These are phyloP conservation scores for Lycium barbarum DNA, from an alignment of 257 asterid species.

Conservation along the genomic window DNA sequence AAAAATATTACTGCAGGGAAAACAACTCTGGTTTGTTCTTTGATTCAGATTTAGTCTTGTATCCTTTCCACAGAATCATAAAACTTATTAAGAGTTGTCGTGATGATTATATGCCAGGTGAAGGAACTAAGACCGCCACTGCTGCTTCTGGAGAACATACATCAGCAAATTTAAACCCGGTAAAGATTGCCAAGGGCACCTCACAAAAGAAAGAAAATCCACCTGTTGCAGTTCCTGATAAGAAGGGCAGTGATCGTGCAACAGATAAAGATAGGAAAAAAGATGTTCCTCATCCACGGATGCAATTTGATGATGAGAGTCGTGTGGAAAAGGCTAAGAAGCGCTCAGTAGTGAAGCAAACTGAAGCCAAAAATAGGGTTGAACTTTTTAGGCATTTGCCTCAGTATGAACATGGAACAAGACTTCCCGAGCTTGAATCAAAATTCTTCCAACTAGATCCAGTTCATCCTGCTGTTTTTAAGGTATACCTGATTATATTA, in stretches of 20 bases:
- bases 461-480: slow-evolving; percentile 84
- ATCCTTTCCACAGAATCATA: slow-evolving; percentile 5
- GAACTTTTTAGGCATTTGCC: slow-evolving; percentile 97
- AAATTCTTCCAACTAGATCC: slow-evolving; percentile 74
- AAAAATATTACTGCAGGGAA: slow-evolving; percentile 21
- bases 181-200: slow-evolving; percentile 60
- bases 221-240: slow-evolving; percentile 65
- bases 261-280: slow-evolving; percentile 94
- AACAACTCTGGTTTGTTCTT: not conserved
- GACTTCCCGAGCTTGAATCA: slow-evolving; percentile 70
- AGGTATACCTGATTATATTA: slow-evolving; percentile 48
- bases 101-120: slow-evolving; percentile 51
- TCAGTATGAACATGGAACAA: slow-evolving; percentile 88
- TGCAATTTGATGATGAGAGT: slow-evolving; percentile 94
- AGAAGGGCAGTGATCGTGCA: slow-evolving; percentile 64
- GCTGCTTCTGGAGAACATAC: slow-evolving; percentile 50
- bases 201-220: slow-evolving; percentile 74
- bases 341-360: slow-evolving; percentile 87
- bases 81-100: not conserved
- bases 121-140: slow-evolving; percentile 57
- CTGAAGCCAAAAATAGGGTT: slow-evolving; percentile 81
- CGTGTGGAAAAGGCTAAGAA: slow-evolving; percentile 95
- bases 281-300: slow-evolving; percentile 91
- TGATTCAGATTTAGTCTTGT: not conserved
- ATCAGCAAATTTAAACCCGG: slow-evolving; percentile 55